These are phyloP conservation scores for Solanum aculeatissimum DNA, from an alignment of 305 asterid species.

Conservation along the genomic window DNA sequence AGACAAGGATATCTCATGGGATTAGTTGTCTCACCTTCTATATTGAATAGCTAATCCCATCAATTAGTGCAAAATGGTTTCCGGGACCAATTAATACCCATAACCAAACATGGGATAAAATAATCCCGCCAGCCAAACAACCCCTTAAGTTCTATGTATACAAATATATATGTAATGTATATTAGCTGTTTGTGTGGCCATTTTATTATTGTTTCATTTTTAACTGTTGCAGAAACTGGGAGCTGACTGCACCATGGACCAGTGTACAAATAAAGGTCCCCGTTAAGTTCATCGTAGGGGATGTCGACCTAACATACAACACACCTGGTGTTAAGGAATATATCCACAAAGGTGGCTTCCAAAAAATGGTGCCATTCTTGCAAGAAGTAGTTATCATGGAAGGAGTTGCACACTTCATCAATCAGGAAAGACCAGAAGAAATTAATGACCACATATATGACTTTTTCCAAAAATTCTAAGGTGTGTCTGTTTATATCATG, in stretches of 20 bases:
- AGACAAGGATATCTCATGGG: not conserved
- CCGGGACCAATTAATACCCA: not conserved
- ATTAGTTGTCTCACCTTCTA: not conserved
- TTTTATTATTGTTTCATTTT: not conserved
- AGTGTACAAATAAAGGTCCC: not conserved
- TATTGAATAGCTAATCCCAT: not conserved
- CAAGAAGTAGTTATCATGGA: constrained; percentile 6
- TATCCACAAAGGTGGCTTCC: not conserved
- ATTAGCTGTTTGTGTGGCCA: not conserved
- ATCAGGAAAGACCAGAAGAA: constrained; percentile 4
- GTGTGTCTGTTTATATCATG: not conserved
- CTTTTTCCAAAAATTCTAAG: not conserved
- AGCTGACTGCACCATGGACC: not conserved
- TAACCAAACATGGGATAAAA: not conserved
- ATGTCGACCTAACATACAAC: not conserved
- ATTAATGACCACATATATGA: not conserved
- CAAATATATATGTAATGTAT: not conserved
- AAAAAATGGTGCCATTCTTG: constrained; percentile 1
- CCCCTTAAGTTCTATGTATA: not conserved
- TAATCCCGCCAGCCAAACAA: not conserved
- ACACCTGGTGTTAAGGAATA: constrained; percentile 1
- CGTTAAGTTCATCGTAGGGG: not conserved
- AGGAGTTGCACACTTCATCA: constrained; percentile 7
- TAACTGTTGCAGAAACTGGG: not conserved
- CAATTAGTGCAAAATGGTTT: not conserved